Evolutionary conservation across 2,329 filamentous ascomycete genomes (phyloP).

Genomic region (Paramyrothecium roridum): DNA sequence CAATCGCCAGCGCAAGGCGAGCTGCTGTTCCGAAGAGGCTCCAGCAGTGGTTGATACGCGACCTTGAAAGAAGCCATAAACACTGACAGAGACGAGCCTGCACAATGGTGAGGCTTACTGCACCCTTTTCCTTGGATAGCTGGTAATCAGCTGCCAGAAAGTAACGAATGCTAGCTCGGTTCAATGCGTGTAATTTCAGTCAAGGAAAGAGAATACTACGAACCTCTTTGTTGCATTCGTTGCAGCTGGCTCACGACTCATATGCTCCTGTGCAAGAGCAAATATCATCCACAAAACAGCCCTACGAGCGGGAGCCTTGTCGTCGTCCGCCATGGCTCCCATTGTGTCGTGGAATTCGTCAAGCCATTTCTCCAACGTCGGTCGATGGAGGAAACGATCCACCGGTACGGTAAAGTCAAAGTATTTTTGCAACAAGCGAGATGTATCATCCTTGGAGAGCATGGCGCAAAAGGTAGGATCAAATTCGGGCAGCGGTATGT

Average conservation of each 20-base stretch:
- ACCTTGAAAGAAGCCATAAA: background rate
- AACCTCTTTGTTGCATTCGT: background rate
- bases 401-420: constrained; percentile 57
- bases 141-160: background rate
- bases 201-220: constrained; percentile 27
- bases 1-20: background rate
- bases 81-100: background rate
- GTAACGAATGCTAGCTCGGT: background rate
- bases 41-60: background rate
- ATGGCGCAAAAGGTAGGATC: constrained; percentile 34
- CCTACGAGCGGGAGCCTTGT: constrained; percentile 22
- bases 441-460: constrained; percentile 30
- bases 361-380: constrained; percentile 46
- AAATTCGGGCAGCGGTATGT: constrained; percentile 41
- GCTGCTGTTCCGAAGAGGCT: background rate
- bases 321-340: constrained; percentile 19
- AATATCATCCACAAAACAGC: constrained; percentile 48
- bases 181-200: constrained; percentile 24
- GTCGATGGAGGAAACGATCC: constrained; percentile 51
- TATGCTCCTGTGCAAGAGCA: constrained; percentile 45
- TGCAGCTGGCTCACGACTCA: constrained; percentile 2
- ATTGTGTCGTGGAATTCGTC: constrained; percentile 33
- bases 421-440: constrained; percentile 42
- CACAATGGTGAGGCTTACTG: background rate
- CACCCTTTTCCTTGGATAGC: background rate